Percentiles rank a stretch among this genome's conserved stretches.
Conservation (phyloP, 768 basidiomycete genomes). For the Amanita thiersii region DNA sequence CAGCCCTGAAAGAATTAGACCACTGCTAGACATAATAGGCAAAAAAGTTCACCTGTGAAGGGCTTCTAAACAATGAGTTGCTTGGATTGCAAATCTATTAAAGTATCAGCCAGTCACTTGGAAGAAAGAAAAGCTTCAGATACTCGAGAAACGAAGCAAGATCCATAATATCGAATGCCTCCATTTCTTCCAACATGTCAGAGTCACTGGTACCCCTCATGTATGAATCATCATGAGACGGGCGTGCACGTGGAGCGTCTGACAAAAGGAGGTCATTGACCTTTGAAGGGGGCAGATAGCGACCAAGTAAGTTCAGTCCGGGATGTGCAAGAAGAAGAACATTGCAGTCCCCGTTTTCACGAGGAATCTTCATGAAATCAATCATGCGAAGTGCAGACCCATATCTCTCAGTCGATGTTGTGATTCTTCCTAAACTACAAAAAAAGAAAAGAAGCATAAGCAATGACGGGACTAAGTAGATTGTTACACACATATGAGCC, state of each 20-base stretch:
- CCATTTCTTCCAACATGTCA: slow-evolving; percentile 42
- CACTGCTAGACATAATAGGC: slow-evolving; percentile 1
- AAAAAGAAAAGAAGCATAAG: background rate
- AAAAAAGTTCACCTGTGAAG: slow-evolving; percentile 43
- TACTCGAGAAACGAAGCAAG: slow-evolving; percentile 70
- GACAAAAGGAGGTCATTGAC: slow-evolving; percentile 61
- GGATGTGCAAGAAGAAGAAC: slow-evolving; percentile 68
- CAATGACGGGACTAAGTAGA: background rate
- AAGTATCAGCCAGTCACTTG: slow-evolving; percentile 8
- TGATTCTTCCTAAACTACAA: slow-evolving; percentile 42
- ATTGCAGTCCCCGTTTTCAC: slow-evolving; percentile 55
- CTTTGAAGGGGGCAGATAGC: slow-evolving; percentile 61
- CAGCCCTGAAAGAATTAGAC: slow-evolving; percentile 27
- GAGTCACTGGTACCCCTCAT: slow-evolving; percentile 42
- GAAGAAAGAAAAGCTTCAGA: too few species aligned
- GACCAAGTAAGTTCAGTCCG: slow-evolving; percentile 58
- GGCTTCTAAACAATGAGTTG: slow-evolving; percentile 62
- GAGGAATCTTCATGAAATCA: slow-evolving; percentile 62
- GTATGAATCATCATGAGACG: slow-evolving; percentile 40
- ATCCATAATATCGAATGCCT: slow-evolving; percentile 66
- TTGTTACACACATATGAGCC: slow-evolving; percentile 53
- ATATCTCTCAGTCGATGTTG: slow-evolving; percentile 39
- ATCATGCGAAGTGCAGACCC: slow-evolving; percentile 49
- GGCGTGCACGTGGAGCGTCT: slow-evolving; percentile 36
- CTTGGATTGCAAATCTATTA: slow-evolving; percentile 63